Evolutionary conservation across 768 basidiomycete genomes (phyloP).

Genomic region (Hirschioporus abietinus): DNA sequence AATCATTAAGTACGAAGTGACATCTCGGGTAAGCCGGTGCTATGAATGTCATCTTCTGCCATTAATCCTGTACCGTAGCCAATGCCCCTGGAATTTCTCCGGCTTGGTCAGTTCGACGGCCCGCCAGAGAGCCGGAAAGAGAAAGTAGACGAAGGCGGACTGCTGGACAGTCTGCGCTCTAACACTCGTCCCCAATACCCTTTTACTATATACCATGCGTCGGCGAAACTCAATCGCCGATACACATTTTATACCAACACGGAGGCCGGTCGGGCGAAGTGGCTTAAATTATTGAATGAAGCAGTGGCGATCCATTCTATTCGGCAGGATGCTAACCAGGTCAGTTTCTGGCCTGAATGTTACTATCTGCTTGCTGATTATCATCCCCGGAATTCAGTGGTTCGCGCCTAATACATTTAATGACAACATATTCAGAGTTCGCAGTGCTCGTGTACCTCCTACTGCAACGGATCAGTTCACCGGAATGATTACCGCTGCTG

Average conservation of each 20-base stretch:
- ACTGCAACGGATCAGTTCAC: constrained; percentile 34
- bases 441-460: constrained; percentile 29
- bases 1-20: constrained; percentile 43
- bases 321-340: constrained; percentile 70
- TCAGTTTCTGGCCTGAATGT: constrained; percentile 23
- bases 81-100: constrained; percentile 74
- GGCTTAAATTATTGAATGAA: constrained; percentile 56
- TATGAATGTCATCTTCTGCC: constrained; percentile 7
- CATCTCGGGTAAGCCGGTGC: constrained; percentile 53
- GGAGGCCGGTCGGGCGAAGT: constrained; percentile 54
- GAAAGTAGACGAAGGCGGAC: constrained; percentile 48
- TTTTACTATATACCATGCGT: constrained; percentile 72
- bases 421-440: constrained; percentile 56
- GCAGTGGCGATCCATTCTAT: constrained; percentile 59
- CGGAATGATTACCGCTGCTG: constrained; percentile 55
- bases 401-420: constrained; percentile 56
- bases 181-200: constrained; percentile 59
- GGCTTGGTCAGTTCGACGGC: constrained; percentile 56
- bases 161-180: constrained; percentile 51
- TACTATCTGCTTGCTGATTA: background rate
- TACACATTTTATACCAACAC: constrained; percentile 70
- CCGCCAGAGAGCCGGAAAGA: constrained; percentile 62
- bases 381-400: constrained; percentile 38
- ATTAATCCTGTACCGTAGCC: constrained; percentile 41
- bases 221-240: constrained; percentile 45